Conservation (phyloP, 257 asterid species). For the Forsythia viridissima region DNA sequence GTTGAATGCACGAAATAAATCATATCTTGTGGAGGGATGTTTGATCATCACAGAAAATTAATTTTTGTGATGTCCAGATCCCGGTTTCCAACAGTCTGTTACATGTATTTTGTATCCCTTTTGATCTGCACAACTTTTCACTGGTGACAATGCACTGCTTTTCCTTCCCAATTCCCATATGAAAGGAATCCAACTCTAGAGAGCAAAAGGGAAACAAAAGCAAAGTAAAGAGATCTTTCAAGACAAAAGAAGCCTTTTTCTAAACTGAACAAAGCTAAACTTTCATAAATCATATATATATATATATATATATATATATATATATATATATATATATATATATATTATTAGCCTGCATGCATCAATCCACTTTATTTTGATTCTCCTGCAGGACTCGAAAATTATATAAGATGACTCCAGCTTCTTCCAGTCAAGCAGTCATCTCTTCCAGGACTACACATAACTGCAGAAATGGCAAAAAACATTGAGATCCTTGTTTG, state of each 20-base stretch:
- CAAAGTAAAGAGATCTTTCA: constrained; percentile 34
- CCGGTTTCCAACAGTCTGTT: too few species aligned
- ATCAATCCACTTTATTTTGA: constrained; percentile 59
- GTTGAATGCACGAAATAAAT: too few species aligned
- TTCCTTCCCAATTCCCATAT: constrained; percentile 54
- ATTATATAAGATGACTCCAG: constrained; percentile 21
- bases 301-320: too few species aligned
- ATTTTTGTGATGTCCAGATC: too few species aligned
- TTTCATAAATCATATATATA: constrained; percentile 17
- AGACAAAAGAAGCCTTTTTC: constrained; percentile 60
- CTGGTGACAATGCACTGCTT: constrained; percentile 37
- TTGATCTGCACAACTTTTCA: not conserved
- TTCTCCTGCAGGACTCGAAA: constrained; percentile 32
- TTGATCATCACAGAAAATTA: too few species aligned
- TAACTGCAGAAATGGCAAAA: constrained; percentile 29
- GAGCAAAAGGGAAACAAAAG: constrained; percentile 22
- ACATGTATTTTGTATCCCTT: not conserved
- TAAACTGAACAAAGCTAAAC: constrained; percentile 44
- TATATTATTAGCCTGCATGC: constrained; percentile 5
- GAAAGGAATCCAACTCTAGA: constrained; percentile 56
- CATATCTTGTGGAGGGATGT: too few species aligned
- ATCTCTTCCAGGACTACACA: not conserved
- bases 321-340: too few species aligned
- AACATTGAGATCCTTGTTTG: constrained; percentile 33
- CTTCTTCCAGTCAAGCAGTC: constrained; percentile 4